Percentiles rank a stretch among this genome's conserved stretches.
Conservation (phyloP, 306 rosid genomes). For the Cucurbita pepo region DNA sequence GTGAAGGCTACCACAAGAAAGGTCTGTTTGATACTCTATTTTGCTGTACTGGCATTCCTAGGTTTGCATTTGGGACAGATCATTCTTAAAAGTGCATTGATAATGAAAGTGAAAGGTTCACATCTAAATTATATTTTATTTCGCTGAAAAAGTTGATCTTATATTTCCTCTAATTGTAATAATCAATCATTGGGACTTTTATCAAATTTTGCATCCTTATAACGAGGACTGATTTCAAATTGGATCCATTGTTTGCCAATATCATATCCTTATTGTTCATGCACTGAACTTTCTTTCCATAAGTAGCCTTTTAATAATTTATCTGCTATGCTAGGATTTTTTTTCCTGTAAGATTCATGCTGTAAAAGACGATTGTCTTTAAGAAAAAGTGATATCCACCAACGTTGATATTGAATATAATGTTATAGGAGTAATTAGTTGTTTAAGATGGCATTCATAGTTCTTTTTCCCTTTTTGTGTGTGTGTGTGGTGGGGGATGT, state of each 20-base stretch:
- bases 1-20: constrained; percentile 57
- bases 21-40: constrained; percentile 33
- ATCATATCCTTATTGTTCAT: background rate
- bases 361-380: background rate
- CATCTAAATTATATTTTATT: background rate
- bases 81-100: background rate
- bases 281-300: background rate
- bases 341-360: background rate
- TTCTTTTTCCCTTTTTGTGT: no score
- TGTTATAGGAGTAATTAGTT: background rate
- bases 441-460: background rate
- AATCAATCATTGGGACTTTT: background rate
- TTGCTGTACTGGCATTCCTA: background rate
- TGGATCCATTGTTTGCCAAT: background rate
- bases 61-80: background rate
- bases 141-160: background rate
- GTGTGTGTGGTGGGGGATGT: no score
- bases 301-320: background rate
- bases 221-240: background rate
- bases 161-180: background rate
- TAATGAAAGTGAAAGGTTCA: background rate
- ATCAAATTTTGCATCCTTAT: background rate
- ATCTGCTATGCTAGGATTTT: background rate
- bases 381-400: background rate
- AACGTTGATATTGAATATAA: background rate